A percentile compares a stretch with the other conserved stretches of the same genome.
phyloP scores from a whole-genome alignment of 805 yeast species.

The Sugiyamaella valdiviana region DNA sequence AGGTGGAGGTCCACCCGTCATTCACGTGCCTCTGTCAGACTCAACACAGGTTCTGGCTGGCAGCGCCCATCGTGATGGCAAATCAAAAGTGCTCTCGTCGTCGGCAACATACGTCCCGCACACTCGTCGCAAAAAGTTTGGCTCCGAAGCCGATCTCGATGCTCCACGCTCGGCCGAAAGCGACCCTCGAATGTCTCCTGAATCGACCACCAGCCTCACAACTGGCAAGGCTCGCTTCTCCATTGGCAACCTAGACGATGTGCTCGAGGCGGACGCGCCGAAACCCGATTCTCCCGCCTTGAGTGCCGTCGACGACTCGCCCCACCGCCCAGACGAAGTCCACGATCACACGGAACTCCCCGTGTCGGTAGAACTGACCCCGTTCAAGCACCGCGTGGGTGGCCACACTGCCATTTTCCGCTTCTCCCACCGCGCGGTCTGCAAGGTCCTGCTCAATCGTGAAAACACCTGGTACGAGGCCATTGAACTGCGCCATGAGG shows the following conservation, averaged over 20 bases:
- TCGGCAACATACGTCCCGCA: slow-evolving; percentile 20
- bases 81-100: slow-evolving; percentile 4
- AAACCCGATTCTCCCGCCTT: neutral
- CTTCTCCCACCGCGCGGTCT: slow-evolving; percentile 85
- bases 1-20: neutral
- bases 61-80: slow-evolving; percentile 1
- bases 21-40: neutral
- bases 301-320: neutral
- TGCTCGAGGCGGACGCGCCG: neutral
- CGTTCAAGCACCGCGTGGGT: slow-evolving; percentile 91
- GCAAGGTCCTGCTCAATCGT: slow-evolving; percentile 84
- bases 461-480: slow-evolving; percentile 91
- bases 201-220: neutral
- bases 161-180: slow-evolving; percentile 1
- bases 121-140: slow-evolving; percentile 7
- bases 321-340: neutral
- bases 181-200: neutral
- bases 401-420: slow-evolving; percentile 97
- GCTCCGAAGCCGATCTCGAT: neutral
- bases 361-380: slow-evolving; percentile 79
- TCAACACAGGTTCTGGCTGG: neutral
- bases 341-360: slow-evolving; percentile 25
- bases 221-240: neutral
- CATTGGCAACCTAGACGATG: neutral
- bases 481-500: slow-evolving; percentile 71